Evolutionary conservation across 768 basidiomycete genomes (phyloP).

Genomic region (Suillus subaureus): DNA sequence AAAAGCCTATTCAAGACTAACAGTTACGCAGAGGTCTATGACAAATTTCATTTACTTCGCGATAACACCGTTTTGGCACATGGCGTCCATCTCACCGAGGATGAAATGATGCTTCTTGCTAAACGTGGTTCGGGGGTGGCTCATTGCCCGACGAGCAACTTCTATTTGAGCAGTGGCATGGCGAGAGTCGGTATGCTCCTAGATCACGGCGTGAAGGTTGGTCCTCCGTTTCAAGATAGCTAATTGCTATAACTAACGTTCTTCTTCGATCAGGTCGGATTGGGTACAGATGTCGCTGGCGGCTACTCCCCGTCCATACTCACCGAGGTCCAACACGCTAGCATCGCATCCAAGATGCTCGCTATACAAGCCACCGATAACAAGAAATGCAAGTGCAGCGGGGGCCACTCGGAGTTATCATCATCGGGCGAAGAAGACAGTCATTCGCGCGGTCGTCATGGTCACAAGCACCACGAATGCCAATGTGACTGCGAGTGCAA

Average conservation of each 20-base stretch:
- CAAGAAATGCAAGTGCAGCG: constrained; percentile 4
- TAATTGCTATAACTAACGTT: constrained; percentile 11
- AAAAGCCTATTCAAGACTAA: constrained; percentile 64
- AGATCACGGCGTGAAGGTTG: constrained; percentile 84
- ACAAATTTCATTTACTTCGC: constrained; percentile 72
- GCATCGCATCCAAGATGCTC: constrained; percentile 79
- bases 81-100: constrained; percentile 74
- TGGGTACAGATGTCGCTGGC: constrained; percentile 94
- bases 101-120: constrained; percentile 75
- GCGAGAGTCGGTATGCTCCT: constrained; percentile 79
- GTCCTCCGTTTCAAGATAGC: constrained; percentile 13
- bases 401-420: background rate
- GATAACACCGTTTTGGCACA: constrained; percentile 87
- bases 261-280: constrained; percentile 64
- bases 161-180: constrained; percentile 85
- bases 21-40: constrained; percentile 84
- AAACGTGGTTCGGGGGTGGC: constrained; percentile 71
- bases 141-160: constrained; percentile 95
- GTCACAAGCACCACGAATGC: constrained; percentile 10
- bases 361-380: constrained; percentile 45
- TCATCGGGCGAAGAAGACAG: constrained; percentile 4
- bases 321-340: constrained; percentile 69
- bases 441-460: constrained; percentile 3
- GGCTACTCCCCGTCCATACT: constrained; percentile 85
- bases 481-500: background rate